Evolutionary conservation across 75 land plant genomes (phyloP), one percentile per base, ranked within the genome.

Genomic region (Adiantum capillusveneris): DNA sequence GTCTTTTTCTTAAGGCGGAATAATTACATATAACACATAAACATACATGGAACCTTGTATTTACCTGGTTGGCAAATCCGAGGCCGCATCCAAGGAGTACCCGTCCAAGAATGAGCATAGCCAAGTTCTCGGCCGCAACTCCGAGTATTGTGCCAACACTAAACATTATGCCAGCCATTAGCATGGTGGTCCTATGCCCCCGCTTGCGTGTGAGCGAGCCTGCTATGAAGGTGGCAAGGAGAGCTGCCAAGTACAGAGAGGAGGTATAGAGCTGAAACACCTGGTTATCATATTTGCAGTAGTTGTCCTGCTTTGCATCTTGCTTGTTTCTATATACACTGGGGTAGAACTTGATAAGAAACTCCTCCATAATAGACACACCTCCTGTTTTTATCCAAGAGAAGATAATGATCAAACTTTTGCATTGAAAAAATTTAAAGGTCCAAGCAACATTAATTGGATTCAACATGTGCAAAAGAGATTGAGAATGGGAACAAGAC

Each of bases 41-140:
- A n/a, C n/a, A n/a, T n/a, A n/a, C n/a, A n/a, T n/a, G n/a, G n/a
- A 39, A 13, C 42, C 13, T 13, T 9, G 7, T 7, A 9, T n/a
- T 31, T 21, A 68, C 77, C 73, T 75, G 78, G 57, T 61, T 57
- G 6, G 75, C 64, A 20, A 76, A 76, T 1, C 79, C 79, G 0
- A 76, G 63, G 17, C 77, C 68, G 31, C 71, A 13, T 29, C 80
- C 64, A 25, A 77, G 80, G 14, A 77, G 54, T 18, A 57, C 31
- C 59, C 39, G 21, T 20, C 3, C 39, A 29, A 31, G 39, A 6
- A 17, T 11, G 41, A 57, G 39, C 29, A 57, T 30, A 7, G 12
- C 16, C 29, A 22, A 14, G n/a, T 6, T 34, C 29, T 58, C 3
- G 1, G 80, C 80, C 1, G 63, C 66, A 11, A 54, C 77, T 26